Percentiles rank a stretch among this genome's conserved stretches.
These are phyloP conservation scores for Conticribra guillardii DNA, from an alignment of 108 stramenopile genomes.

Conservation along the genomic window DNA sequence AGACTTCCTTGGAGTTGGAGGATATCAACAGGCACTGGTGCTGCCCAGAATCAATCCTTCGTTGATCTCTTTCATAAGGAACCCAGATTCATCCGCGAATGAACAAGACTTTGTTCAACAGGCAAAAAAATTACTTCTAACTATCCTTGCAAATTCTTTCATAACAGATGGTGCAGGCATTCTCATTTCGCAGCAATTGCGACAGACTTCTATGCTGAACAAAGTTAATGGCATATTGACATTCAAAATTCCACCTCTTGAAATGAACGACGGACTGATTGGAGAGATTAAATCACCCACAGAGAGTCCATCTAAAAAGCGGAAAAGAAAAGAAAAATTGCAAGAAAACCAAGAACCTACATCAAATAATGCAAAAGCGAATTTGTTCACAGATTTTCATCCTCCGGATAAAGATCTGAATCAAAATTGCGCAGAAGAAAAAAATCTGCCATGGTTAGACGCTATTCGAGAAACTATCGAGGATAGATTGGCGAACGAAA, in stretches of 20 bases:
- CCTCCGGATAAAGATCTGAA: too few species aligned
- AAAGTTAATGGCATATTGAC: neutral
- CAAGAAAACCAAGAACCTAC: neutral
- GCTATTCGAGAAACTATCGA: slow-evolving; percentile 41
- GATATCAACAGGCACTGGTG: slow-evolving; percentile 35
- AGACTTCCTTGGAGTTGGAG: slow-evolving; percentile 41
- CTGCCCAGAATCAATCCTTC: slow-evolving; percentile 22
- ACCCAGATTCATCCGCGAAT: too few species aligned
- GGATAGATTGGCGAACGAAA: slow-evolving; percentile 27
- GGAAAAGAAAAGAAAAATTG: neutral
- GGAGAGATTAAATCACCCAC: neutral
- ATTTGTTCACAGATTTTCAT: too few species aligned
- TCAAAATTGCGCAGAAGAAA: neutral
- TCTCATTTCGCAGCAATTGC: slow-evolving; percentile 13
- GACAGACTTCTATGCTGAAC: neutral
- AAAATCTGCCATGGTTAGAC: slow-evolving; percentile 30
- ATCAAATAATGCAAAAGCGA: too few species aligned
- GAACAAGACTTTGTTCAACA: slow-evolving; percentile 10
- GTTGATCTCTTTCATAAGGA: neutral
- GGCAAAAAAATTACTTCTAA: slow-evolving; percentile 13
- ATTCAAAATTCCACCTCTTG: slow-evolving; percentile 7
- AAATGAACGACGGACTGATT: neutral
- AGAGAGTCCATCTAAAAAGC: neutral
- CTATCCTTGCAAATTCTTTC: slow-evolving; percentile 30
- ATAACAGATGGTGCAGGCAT: slow-evolving; percentile 40